A percentile compares a stretch with the other conserved stretches of the same genome.
Conservation (phyloP, 371 early-diverging fungal species). For the Haplosporangium sp. region DNA sequence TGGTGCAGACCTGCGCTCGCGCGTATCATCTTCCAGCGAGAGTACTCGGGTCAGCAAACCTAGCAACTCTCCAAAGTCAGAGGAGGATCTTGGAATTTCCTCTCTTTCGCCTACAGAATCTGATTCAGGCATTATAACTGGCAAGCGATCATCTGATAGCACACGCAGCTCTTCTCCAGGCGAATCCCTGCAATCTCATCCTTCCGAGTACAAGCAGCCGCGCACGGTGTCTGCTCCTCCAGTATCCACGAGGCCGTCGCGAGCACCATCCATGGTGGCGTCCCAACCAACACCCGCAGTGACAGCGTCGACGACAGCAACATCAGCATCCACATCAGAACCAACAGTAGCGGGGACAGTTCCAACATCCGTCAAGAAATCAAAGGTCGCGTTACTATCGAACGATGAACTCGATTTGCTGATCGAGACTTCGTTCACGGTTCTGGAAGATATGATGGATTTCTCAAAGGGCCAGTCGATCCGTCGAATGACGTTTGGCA, state of each 20-base stretch:
- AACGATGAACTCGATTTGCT: conserved; percentile 46
- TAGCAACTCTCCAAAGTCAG: background rate
- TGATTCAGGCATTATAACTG: background rate
- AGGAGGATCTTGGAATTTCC: background rate
- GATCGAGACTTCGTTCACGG: conserved; percentile 50
- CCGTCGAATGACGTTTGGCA: conserved; percentile 53
- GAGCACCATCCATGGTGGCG: no score
- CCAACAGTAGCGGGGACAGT: background rate
- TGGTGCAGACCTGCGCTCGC: conserved; percentile 2
- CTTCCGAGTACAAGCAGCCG: background rate
- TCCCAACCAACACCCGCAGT: background rate
- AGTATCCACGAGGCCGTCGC: background rate
- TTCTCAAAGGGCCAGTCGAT: conserved; percentile 53
- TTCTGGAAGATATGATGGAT: conserved; percentile 54
- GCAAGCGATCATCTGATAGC: background rate
- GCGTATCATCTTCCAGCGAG: conserved; percentile 13
- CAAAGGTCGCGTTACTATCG: conserved; percentile 29
- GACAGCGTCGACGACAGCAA: background rate
- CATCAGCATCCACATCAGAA: conserved; percentile 1
- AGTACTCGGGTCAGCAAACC: background rate
- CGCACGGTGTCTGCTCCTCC: background rate
- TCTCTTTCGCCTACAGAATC: background rate
- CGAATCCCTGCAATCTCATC: no score
- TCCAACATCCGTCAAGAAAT: conserved; percentile 4
- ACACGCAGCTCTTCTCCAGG: background rate